Evolutionary conservation across 2,329 filamentous ascomycete species (phyloP).

Genomic region (Rhytidhysteron rufulum): DNA sequence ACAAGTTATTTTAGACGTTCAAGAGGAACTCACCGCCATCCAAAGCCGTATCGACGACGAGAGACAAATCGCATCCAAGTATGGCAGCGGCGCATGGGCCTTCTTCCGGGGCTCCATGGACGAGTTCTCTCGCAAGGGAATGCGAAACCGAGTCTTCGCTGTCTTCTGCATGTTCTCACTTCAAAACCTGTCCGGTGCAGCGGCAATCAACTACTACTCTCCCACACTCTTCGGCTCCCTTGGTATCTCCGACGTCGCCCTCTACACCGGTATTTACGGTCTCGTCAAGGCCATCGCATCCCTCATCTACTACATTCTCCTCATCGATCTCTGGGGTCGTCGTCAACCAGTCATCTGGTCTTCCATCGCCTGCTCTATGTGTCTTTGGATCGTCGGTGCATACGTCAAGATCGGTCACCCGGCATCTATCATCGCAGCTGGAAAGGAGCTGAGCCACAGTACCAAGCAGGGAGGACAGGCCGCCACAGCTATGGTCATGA

Average conservation of each 20-base stretch:
- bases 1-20: too few species aligned
- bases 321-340: slow-evolving; percentile 35
- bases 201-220: slow-evolving; percentile 31
- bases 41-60: too few species aligned
- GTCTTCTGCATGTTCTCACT: slow-evolving; percentile 41
- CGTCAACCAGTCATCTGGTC: slow-evolving; percentile 37
- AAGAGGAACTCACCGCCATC: too few species aligned
- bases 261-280: slow-evolving; percentile 37
- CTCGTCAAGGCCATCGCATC: slow-evolving; percentile 34
- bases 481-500: slow-evolving; percentile 39
- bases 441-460: slow-evolving; percentile 23
- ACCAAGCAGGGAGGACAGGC: slow-evolving; percentile 36
- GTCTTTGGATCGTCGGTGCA: slow-evolving; percentile 35
- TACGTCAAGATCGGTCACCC: slow-evolving; percentile 35
- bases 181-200: slow-evolving; percentile 30
- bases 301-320: slow-evolving; percentile 36
- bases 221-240: slow-evolving; percentile 36
- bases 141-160: slow-evolving; percentile 38
- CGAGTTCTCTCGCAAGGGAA: slow-evolving; percentile 30
- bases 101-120: slow-evolving; percentile 28
- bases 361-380: slow-evolving; percentile 31
- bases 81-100: too few species aligned
- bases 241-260: slow-evolving; percentile 29
- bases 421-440: too few species aligned
- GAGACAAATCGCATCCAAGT: too few species aligned